phyloP scores from a whole-genome alignment of 2,329 filamentous ascomycete genomes.

The Coniochaeta prunicola region DNA sequence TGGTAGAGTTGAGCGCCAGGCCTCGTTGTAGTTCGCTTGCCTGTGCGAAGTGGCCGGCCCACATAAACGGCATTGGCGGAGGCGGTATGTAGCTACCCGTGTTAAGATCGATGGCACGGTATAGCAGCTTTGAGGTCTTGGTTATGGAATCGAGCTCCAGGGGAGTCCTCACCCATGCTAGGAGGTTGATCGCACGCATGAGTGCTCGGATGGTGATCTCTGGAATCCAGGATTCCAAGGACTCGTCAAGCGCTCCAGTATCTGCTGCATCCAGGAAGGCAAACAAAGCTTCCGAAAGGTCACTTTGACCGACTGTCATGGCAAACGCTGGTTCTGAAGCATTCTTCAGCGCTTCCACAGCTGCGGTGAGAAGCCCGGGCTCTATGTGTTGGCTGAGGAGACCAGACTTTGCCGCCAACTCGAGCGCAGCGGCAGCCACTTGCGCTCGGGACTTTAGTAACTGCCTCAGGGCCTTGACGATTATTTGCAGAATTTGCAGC shows the following conservation, averaged over 20 bases:
- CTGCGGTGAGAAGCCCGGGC: not conserved
- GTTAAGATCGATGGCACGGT: not conserved
- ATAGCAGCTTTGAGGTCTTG: not conserved
- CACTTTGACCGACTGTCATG: not conserved
- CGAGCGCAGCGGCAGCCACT: not conserved
- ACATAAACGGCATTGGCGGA: not conserved
- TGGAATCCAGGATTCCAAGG: not conserved
- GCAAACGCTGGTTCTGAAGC: not conserved
- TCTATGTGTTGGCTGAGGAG: not conserved
- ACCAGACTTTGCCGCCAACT: not conserved
- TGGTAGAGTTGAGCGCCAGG: not conserved
- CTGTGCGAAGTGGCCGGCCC: not conserved
- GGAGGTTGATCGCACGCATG: not conserved
- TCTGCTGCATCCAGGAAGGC: not conserved
- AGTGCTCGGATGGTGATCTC: not conserved
- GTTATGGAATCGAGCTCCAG: not conserved
- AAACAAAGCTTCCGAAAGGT: not conserved
- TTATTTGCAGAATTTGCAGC: no score
- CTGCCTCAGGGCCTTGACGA: not conserved
- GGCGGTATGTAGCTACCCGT: not conserved
- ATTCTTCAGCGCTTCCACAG: not conserved
- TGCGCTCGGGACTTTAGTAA: not conserved
- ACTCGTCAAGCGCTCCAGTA: not conserved
- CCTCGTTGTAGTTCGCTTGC: not conserved
- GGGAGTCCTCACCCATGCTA: not conserved